Evolutionary conservation across 2,329 filamentous ascomycete species (phyloP).

Genomic region (Aspergillaceae sp.): DNA sequence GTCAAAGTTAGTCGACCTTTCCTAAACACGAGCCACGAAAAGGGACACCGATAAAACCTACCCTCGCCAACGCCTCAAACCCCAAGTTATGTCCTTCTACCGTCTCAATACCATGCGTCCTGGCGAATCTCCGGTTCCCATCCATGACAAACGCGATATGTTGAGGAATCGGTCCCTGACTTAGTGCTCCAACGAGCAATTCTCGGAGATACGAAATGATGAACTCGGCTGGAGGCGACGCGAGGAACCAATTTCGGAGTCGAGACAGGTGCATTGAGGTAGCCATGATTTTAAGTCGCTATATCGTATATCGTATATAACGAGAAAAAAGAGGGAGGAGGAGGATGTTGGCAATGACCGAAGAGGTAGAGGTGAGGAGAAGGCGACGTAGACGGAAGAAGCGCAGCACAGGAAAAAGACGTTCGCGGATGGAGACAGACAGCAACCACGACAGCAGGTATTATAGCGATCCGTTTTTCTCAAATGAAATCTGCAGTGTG

Average conservation of each 20-base stretch:
- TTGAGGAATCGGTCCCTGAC: conserved; percentile 83
- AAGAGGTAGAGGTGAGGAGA: not conserved
- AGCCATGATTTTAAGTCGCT: conserved; percentile 24
- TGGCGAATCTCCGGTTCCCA: conserved; percentile 87
- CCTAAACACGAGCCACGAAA: not conserved
- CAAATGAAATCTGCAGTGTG: too few relatives aligned
- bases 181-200: conserved; percentile 76
- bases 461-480: too few relatives aligned
- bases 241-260: conserved; percentile 66
- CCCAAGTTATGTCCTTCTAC: conserved; percentile 93
- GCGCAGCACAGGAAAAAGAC: not conserved
- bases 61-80: conserved; percentile 85
- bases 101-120: conserved; percentile 85
- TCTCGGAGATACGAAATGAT: conserved; percentile 69
- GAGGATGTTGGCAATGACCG: not conserved
- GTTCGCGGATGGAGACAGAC: not conserved
- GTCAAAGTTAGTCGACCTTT: not conserved
- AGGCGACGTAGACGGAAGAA: not conserved
- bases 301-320: not conserved
- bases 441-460: too few relatives aligned
- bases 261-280: conserved; percentile 52
- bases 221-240: conserved; percentile 89
- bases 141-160: conserved; percentile 99
- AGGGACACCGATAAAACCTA: conserved; percentile 35
- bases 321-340: not conserved